These are phyloP conservation scores for Ceratobasidium sp. DNA, from an alignment of 1,284 basidiomycete species.

Conservation along the genomic window DNA sequence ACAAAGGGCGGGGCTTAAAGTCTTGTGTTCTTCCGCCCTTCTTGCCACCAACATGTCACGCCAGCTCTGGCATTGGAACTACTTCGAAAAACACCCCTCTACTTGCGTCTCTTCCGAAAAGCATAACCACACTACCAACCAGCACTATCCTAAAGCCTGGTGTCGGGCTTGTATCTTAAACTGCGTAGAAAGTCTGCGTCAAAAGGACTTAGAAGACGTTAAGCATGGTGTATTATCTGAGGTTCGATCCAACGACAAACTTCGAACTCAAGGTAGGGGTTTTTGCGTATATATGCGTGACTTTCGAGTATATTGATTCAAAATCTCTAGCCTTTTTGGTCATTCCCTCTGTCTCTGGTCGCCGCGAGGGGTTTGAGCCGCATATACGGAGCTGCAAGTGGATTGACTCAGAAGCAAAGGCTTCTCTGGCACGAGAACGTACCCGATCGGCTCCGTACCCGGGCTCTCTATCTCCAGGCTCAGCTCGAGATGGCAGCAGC, in stretches of 20 bases:
- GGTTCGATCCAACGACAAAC: too few relatives aligned
- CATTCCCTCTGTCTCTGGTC: not conserved
- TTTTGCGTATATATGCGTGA: too few relatives aligned
- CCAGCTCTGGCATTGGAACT: not conserved
- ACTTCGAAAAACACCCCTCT: not conserved
- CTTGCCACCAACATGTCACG: not conserved
- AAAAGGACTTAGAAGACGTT: too few relatives aligned
- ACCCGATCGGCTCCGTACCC: too few relatives aligned
- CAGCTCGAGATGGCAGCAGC: too few relatives aligned
- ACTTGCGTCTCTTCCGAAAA: too few relatives aligned
- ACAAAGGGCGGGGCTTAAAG: too few relatives aligned
- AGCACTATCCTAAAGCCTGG: not conserved
- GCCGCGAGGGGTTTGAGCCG: slow-evolving; percentile 6
- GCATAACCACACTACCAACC: not conserved
- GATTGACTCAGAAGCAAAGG: not conserved
- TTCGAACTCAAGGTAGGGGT: too few relatives aligned
- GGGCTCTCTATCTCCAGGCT: too few relatives aligned
- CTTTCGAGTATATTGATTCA: not conserved
- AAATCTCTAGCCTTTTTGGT: not conserved
- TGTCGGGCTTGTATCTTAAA: not conserved
- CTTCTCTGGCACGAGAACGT: not conserved
- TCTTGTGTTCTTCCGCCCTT: too few relatives aligned
- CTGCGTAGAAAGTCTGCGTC: not conserved
- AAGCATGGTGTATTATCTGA: too few relatives aligned
- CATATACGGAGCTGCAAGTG: slow-evolving; percentile 1